Evolutionary conservation across 169 alveolate genomes (phyloP).

Genomic region (Besnoitia besnoiti): DNA sequence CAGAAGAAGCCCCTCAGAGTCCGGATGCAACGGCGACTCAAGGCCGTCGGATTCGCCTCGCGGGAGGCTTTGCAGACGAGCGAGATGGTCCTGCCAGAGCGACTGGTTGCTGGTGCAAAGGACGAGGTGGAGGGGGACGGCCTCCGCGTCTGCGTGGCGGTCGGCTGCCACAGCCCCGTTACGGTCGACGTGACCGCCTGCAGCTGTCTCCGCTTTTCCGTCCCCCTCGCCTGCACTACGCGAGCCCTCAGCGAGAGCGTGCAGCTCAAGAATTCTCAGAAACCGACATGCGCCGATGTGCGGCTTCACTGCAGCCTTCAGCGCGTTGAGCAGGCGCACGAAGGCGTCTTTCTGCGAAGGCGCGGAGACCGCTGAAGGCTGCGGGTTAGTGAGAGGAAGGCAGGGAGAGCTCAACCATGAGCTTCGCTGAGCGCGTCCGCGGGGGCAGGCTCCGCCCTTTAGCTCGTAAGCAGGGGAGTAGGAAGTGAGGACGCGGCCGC

Average conservation of each 20-base stretch:
- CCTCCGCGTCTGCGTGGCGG: background rate
- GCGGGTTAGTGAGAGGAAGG: too few relatives aligned
- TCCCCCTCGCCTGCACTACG: too few relatives aligned
- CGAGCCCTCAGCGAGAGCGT: background rate
- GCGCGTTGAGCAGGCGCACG: background rate
- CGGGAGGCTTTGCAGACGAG: background rate
- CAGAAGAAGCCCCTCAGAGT: background rate
- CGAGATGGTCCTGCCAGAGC: background rate
- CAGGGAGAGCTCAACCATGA: too few relatives aligned
- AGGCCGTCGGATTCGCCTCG: background rate
- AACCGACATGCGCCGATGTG: slow-evolving; percentile 17
- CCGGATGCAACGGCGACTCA: too few relatives aligned
- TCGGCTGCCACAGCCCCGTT: background rate
- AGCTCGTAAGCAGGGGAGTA: too few relatives aligned
- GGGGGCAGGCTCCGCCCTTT: too few relatives aligned
- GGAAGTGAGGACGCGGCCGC: background rate
- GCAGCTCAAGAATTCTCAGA: background rate
- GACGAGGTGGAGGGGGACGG: background rate
- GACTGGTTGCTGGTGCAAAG: slow-evolving; percentile 22
- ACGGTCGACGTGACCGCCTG: too few relatives aligned
- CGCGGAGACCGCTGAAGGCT: background rate
- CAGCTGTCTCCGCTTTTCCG: too few relatives aligned
- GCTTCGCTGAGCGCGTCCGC: too few relatives aligned
- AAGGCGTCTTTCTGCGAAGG: too few relatives aligned
- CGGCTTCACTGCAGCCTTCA: background rate